phyloP scores from a whole-genome alignment of 208 protist species.

The Trypanosoma conorhini region DNA sequence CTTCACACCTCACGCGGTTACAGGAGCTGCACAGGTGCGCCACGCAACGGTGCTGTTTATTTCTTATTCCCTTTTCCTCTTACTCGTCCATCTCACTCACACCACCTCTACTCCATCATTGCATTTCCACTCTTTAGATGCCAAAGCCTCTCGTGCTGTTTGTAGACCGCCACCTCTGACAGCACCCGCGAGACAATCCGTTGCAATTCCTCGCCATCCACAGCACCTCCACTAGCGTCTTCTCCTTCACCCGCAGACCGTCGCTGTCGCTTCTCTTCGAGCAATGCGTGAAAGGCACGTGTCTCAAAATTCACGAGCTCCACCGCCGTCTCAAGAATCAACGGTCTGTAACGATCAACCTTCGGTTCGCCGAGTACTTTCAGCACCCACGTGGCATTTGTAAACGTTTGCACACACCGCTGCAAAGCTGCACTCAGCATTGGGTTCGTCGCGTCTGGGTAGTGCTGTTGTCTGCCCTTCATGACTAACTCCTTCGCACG shows the following conservation, averaged over 20 bases:
- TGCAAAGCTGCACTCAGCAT: slow-evolving; percentile 81
- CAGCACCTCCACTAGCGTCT: not conserved
- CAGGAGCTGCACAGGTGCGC: not conserved
- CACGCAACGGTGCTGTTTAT: not conserved
- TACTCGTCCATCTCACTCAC: no score
- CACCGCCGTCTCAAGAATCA: slow-evolving; percentile 60
- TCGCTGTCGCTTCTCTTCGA: slow-evolving; percentile 30
- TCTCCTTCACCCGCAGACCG: slow-evolving; percentile 4
- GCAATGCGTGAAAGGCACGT: slow-evolving; percentile 32
- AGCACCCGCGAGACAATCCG: slow-evolving; percentile 50
- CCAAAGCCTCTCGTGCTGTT: slow-evolving; percentile 66
- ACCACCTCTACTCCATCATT: slow-evolving; percentile 12
- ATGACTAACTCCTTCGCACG: slow-evolving; percentile 82
- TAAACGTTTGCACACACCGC: slow-evolving; percentile 73
- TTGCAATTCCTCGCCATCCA: slow-evolving; percentile 25
- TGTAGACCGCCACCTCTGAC: slow-evolving; percentile 72
- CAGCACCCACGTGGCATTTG: slow-evolving; percentile 77
- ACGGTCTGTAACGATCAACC: slow-evolving; percentile 70
- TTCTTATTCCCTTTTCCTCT: not conserved
- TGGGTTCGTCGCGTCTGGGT: slow-evolving; percentile 65
- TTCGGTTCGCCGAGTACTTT: slow-evolving; percentile 58
- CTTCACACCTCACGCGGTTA: not conserved
- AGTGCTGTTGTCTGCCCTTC: slow-evolving; percentile 54
- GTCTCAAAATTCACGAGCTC: slow-evolving; percentile 70
- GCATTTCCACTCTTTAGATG: slow-evolving; percentile 74